Conservation (phyloP, 345 rosid species). For the Trapa incisa region DNA sequence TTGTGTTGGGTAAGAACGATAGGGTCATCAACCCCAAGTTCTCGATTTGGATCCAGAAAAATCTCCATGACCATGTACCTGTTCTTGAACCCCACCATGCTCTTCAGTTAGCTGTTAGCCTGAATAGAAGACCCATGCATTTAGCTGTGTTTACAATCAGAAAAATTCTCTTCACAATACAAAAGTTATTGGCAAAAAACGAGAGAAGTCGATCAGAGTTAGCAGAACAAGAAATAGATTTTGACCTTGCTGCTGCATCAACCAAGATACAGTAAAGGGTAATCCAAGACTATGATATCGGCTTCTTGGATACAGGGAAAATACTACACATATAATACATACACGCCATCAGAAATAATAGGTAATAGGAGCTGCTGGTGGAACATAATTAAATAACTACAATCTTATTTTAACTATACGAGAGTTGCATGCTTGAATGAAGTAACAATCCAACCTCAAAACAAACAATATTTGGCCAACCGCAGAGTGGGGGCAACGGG, state of each 20-base stretch:
- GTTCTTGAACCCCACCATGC: constrained; percentile 71
- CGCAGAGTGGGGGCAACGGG: no score
- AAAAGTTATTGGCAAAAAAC: background rate
- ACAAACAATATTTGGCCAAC: no score
- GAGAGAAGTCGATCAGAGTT: background rate
- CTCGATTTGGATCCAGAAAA: constrained; percentile 56
- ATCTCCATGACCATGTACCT: constrained; percentile 68
- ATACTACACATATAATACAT: background rate
- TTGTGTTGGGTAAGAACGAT: constrained; percentile 55
- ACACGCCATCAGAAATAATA: no score
- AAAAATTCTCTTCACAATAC: background rate
- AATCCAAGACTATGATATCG: background rate
- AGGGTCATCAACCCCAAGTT: constrained; percentile 36
- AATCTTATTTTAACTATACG: no score
- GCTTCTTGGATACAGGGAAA: background rate
- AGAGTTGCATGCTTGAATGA: no score
- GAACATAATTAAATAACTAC: background rate
- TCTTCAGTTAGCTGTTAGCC: constrained; percentile 4
- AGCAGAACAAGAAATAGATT: background rate
- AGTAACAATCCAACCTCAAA: no score
- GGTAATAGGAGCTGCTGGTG: background rate
- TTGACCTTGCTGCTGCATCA: background rate
- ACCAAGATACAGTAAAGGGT: background rate
- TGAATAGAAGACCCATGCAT: background rate
- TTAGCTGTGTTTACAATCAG: background rate